phyloP scores from a whole-genome alignment of 208 protist species.

The Trypanosoma melophagium region DNA sequence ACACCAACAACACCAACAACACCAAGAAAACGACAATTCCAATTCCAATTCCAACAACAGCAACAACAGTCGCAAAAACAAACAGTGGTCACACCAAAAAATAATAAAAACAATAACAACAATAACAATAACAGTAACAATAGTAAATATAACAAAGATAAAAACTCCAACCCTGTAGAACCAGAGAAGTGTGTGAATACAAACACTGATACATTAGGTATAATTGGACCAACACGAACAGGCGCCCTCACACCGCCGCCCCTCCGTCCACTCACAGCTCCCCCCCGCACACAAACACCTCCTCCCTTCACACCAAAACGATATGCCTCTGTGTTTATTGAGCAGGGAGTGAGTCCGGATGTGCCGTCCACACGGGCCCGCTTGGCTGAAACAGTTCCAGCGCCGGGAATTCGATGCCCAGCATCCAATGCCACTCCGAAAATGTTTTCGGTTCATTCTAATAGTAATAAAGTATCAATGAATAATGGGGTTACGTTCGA shows the following conservation, averaged over 20 bases:
- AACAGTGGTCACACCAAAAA: too few species aligned
- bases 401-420: neutral
- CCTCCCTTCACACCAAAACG: constrained; percentile 3
- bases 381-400: neutral
- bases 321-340: constrained; percentile 2
- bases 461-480: too few species aligned
- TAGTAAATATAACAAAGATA: too few species aligned
- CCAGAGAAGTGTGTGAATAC: too few species aligned
- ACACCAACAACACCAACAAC: too few species aligned
- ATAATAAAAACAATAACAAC: too few species aligned
- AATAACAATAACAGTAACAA: too few species aligned
- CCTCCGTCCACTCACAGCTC: neutral
- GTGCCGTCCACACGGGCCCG: constrained; percentile 16
- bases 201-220: neutral
- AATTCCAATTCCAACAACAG: neutral
- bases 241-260: neutral
- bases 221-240: neutral
- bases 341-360: constrained; percentile 17
- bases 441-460: neutral
- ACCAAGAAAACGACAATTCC: neutral
- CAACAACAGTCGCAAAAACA: neutral
- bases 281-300: neutral
- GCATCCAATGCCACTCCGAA: too few species aligned
- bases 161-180: too few species aligned
- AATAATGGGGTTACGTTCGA: too few species aligned